Base-by-base conservation (phyloP, 129 eudicot genomes). In the Tagetes patula region DNA sequence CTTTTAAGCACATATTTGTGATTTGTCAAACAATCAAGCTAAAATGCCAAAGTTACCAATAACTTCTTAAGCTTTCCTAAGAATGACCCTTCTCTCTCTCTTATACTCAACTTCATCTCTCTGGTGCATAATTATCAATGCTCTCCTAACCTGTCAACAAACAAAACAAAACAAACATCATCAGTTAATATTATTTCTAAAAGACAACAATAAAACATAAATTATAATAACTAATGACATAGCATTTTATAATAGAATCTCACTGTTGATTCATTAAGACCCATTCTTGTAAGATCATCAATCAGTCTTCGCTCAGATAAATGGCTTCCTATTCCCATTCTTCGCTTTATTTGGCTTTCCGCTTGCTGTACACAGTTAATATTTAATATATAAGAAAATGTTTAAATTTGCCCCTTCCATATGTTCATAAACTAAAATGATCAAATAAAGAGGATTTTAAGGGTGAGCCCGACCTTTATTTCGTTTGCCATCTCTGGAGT, bases 21-120 rank as follows among this genome's bases (percentile, higher is more conserved):
- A 38, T 37, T 13, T 11, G n/a, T 64, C 49, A 38, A 36, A 4
- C 30, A 13, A 6, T 37, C 64, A 58, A 9, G 27, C 66, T 34
- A 9, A 11, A 30, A 30, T n/a, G 2, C 33, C 59, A 53, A 53
- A 5, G 3, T 53, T 53, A 20, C 30, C 59, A 53, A 20, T 0
- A 20, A 20, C 5, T 12, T 53, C 66, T 36, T 36, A 61, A 58
- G 96, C 89, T 83, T 95, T 95, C 2, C 97, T 85, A 53, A 83
- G 77, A 71, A 95, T 86, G 6, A 88, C 82, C 54, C 99, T 86
- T 75, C 95, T 82, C 75, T 91, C 97, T 74, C 95, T 84, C 81
- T 88, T 90, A 85, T 95, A 95, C 75, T 95, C 99, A 11, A 95
- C 97, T 79, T 95, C 99, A 7, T 95, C 99, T 77, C 99, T 79